Conservation (phyloP, 2,329 filamentous ascomycete species). For the Botrytis squamosa region DNA sequence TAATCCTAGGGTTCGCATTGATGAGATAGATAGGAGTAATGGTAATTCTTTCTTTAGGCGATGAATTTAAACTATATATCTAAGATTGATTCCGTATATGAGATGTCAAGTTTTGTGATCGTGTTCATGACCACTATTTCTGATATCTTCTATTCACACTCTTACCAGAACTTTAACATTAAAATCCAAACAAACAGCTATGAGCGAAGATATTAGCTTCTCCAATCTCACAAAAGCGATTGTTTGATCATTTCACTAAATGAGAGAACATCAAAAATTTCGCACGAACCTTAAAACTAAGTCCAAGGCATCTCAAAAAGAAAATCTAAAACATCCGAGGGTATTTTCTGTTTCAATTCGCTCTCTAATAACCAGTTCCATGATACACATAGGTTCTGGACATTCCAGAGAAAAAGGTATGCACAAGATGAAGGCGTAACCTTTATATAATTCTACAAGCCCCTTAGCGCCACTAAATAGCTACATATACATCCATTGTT, state of each 20-base stretch:
- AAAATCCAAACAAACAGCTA: neutral
- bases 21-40: neutral
- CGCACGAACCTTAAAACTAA: no score
- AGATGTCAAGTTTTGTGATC: neutral
- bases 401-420: no score
- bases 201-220: fast-evolving
- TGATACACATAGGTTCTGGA: no score
- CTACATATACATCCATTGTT: no score
- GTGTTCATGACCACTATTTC: neutral
- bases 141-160: fast-evolving
- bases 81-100: neutral
- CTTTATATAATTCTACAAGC: no score
- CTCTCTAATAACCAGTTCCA: no score
- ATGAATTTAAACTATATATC: neutral
- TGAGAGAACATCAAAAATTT: neutral
- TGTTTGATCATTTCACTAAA: neutral
- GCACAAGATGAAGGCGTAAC: no score
- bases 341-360: no score
- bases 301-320: no score
- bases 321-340: no score
- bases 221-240: fast-evolving
- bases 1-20: neutral
- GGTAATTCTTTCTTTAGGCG: neutral
- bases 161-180: fast-evolving
- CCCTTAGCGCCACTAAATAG: no score